phyloP scores from a whole-genome alignment of 2,329 filamentous ascomycete genomes.

The Xylariaceae sp. region DNA sequence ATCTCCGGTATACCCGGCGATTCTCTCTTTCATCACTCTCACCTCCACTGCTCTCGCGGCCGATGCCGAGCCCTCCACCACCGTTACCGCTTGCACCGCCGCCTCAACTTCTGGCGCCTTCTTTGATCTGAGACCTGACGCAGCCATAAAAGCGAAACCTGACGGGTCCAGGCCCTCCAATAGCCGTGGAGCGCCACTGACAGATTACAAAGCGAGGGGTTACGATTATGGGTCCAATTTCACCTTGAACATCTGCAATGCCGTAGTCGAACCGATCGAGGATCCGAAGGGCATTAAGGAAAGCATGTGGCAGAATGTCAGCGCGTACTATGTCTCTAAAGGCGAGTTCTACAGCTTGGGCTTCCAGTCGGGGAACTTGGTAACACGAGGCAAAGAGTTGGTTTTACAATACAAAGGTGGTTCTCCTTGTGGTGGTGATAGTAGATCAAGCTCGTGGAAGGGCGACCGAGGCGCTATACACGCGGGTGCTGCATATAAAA shows the following conservation, averaged over 20 bases:
- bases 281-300: conserved; percentile 69
- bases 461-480: conserved; percentile 42
- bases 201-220: conserved; percentile 69
- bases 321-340: conserved; percentile 74
- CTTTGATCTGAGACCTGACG: conserved; percentile 64
- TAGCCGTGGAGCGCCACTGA: conserved; percentile 47
- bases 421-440: conserved; percentile 73
- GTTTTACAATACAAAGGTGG: conserved; percentile 79
- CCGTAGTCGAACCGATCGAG: conserved; percentile 71
- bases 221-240: conserved; percentile 83
- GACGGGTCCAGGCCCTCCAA: conserved; percentile 50
- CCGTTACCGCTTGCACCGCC: conserved; percentile 59
- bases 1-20: conserved; percentile 31
- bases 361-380: conserved; percentile 62
- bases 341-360: conserved; percentile 77
- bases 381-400: conserved; percentile 73
- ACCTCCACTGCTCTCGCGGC: conserved; percentile 40
- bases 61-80: conserved; percentile 48
- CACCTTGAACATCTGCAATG: conserved; percentile 80
- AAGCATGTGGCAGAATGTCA: conserved; percentile 72
- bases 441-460: conserved; percentile 43
- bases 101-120: conserved; percentile 62
- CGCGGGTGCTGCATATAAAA: conserved; percentile 43
- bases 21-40: conserved; percentile 47
- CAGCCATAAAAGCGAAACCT: conserved; percentile 49